These are phyloP conservation scores for Candida hungchunana DNA, from an alignment of 805 yeast genomes.

Conservation along the genomic window DNA sequence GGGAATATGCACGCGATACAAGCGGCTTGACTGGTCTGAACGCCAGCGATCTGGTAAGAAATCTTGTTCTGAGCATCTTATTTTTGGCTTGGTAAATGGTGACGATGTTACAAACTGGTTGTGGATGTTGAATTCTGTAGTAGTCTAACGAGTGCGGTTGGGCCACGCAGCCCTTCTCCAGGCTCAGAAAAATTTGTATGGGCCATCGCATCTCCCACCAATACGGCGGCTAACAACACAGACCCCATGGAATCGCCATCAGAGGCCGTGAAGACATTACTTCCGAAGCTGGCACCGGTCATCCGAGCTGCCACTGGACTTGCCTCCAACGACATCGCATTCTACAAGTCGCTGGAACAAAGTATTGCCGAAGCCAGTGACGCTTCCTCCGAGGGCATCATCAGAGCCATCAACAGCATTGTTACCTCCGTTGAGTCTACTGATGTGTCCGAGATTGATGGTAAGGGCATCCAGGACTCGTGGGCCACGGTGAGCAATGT, in stretches of 20 bases:
- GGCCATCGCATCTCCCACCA: too few relatives aligned
- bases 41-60: too few relatives aligned
- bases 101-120: too few relatives aligned
- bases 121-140: too few relatives aligned
- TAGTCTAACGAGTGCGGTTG: too few relatives aligned
- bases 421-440: slow-evolving; percentile 32
- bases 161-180: too few relatives aligned
- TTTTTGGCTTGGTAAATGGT: too few relatives aligned
- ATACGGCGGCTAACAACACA: too few relatives aligned
- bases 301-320: slow-evolving; percentile 66
- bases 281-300: slow-evolving; percentile 49
- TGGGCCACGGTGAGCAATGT: slow-evolving; percentile 64
- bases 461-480: slow-evolving; percentile 41
- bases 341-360: slow-evolving; percentile 60
- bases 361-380: slow-evolving; percentile 37
- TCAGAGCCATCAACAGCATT: slow-evolving; percentile 43
- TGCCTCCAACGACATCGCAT: slow-evolving; percentile 77
- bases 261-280: slow-evolving; percentile 5
- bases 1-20: slow-evolving; percentile 8
- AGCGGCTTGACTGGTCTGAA: too few relatives aligned
- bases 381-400: slow-evolving; percentile 37
- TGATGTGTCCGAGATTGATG: slow-evolving; percentile 26
- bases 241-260: slow-evolving; percentile 3
- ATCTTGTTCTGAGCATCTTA: neutral
- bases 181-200: too few relatives aligned